Evolutionary conservation across 225 moss, liverwort and hornwort species (phyloP), one percentile per base, ranked within the genome.

Genomic region (Sphagnum contortum): DNA sequence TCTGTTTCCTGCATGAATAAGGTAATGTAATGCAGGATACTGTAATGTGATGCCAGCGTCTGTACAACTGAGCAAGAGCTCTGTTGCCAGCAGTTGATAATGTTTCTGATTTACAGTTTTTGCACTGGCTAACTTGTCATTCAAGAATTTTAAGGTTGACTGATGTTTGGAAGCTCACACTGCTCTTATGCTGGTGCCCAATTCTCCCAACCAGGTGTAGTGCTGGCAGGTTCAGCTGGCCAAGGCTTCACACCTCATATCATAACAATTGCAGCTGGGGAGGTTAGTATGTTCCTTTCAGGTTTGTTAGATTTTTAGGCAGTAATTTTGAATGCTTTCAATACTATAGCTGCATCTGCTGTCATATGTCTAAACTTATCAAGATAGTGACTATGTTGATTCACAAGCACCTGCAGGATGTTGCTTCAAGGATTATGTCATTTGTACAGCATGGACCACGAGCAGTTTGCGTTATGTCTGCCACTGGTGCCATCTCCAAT

Each of bases 361-460:
- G 59, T 60, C 6, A 5, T 60, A 2, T 45, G 8, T 60, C 14
- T 13, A n/a, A 6, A 60, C 6, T 60, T 60, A 5, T 13, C 6
- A 6, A n/a, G 2, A 29, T 29, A 29, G 29, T 29, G 29, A 29
- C 29, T 29, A 52, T 0, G 52, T 5, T 52, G 52, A 5, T 6
- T 6, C 7, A 52, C 52, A 29, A 29, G 29, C 7, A 52, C 9
- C 47, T 79, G 59, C 80, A 98, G 98, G 98, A 98, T 72, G 98
- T 93, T 45, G 88, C 93, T 50, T 87, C 87, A 63, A 98, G 88
- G 76, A 87, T 98, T 46, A 89, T 92, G 76, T 84, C 76, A 46
- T 92, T 98, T 57, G 92, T 88, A 12, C 90, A 98, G 68, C 87
- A 90, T 82, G 92, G 90, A 63, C 87, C 93, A 58, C 92, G 93